Evolutionary conservation across 176 grass and related monocot genomes (phyloP).

Genomic region (Ananas comosus): DNA sequence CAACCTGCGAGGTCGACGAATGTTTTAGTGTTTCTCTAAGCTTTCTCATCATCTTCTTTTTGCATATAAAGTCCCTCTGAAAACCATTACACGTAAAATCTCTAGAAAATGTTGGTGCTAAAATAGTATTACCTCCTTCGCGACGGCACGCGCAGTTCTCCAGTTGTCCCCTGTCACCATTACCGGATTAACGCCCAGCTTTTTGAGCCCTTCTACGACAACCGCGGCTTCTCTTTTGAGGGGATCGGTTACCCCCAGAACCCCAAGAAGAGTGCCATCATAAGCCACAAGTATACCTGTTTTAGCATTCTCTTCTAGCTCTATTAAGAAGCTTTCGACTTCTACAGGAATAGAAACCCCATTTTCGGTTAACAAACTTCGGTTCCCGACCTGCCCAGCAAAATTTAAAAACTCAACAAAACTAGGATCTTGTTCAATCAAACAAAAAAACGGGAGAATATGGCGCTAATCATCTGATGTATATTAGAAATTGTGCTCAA

Average conservation of each 20-base stretch:
- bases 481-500: too few relatives aligned
- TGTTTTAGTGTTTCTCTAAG: background rate
- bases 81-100: too few relatives aligned
- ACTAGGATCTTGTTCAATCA: background rate
- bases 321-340: conserved; percentile 75
- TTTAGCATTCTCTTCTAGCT: conserved; percentile 85
- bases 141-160: conserved; percentile 84
- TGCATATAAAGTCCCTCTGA: too few relatives aligned
- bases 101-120: background rate
- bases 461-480: background rate
- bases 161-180: conserved; percentile 96
- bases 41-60: background rate
- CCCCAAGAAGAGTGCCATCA: conserved; percentile 48
- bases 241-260: conserved; percentile 85
- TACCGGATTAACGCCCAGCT: conserved; percentile 83
- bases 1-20: conserved; percentile 8
- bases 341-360: conserved; percentile 42
- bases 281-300: conserved; percentile 90
- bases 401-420: background rate
- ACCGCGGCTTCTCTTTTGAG: conserved; percentile 92
- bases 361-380: conserved; percentile 60
- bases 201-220: conserved; percentile 84
- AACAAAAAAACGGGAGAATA: background rate
- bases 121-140: conserved; percentile 48
- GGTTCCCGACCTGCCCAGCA: conserved; percentile 49